A percentile compares a stretch with the other conserved stretches of the same genome.
Conservation (phyloP, 305 asterid genomes). For the Fraxinus dipetala region DNA sequence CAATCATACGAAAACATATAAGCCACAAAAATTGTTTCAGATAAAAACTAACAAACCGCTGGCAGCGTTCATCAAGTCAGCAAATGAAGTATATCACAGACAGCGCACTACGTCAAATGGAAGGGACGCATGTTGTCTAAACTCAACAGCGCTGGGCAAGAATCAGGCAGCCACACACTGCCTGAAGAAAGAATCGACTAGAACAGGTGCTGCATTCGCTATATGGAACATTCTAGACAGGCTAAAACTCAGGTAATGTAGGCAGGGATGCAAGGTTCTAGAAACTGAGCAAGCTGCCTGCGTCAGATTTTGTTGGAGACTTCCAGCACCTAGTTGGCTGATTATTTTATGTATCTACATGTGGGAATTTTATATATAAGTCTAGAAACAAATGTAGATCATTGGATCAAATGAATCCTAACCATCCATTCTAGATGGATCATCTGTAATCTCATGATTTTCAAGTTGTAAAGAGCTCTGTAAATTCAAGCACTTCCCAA, state of each 20-base stretch:
- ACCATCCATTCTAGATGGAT: not conserved
- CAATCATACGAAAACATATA: not conserved
- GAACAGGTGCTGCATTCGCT: not conserved
- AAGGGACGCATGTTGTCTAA: not conserved
- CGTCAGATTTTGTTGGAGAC: not conserved
- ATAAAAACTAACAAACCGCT: not conserved
- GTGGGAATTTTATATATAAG: not conserved
- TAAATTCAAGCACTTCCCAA: not conserved
- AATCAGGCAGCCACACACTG: not conserved
- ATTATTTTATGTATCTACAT: not conserved
- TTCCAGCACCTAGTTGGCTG: not conserved
- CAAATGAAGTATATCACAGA: not conserved
- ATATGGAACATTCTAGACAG: not conserved
- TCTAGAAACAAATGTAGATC: not conserved
- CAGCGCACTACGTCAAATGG: not conserved
- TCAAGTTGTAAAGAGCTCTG: not conserved
- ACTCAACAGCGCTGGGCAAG: not conserved
- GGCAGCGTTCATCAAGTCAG: not conserved
- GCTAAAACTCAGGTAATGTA: not conserved
- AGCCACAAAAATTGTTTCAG: not conserved
- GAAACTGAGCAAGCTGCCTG: not conserved
- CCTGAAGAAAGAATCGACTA: not conserved
- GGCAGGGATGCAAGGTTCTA: not conserved
- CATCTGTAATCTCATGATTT: not conserved
- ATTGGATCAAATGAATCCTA: not conserved